Conservation (phyloP, 352 stramenopile genomes). For the Pythium inflatum region DNA sequence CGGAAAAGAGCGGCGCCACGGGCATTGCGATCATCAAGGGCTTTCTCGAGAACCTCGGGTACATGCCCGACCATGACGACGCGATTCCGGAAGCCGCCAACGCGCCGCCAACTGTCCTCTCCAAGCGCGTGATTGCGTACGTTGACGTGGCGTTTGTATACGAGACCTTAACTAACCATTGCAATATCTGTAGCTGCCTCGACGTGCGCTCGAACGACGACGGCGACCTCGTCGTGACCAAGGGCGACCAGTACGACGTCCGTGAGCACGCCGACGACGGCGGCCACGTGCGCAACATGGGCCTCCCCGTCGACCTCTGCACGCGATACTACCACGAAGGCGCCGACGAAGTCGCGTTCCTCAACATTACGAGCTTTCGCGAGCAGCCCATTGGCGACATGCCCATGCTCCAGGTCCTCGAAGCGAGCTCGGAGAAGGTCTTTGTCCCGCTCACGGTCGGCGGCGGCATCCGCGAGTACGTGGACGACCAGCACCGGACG, state of each 20-base stretch:
- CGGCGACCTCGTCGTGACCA: slow-evolving; percentile 98
- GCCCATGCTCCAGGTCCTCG: slow-evolving; percentile 96
- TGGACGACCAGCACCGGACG: slow-evolving; percentile 83
- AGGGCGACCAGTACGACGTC: slow-evolving; percentile 99
- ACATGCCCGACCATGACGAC: slow-evolving; percentile 53
- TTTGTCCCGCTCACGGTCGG: slow-evolving; percentile 98
- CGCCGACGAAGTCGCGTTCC: slow-evolving; percentile 97
- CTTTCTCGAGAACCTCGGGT: slow-evolving; percentile 87
- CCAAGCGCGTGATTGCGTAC: slow-evolving; percentile 95
- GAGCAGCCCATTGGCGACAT: slow-evolving; percentile 96
- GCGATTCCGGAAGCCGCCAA: slow-evolving; percentile 36
- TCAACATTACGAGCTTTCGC: slow-evolving; percentile 99
- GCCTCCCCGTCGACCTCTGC: slow-evolving; percentile 96
- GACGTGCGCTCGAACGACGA: slow-evolving; percentile 97
- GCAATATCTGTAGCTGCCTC: slow-evolving; percentile 73
- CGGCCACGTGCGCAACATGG: slow-evolving; percentile 96
- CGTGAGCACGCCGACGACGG: slow-evolving; percentile 79
- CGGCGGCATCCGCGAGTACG: slow-evolving; percentile 97
- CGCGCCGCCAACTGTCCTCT: slow-evolving; percentile 73
- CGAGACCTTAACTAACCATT: background rate
- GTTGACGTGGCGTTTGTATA: slow-evolving; percentile 31
- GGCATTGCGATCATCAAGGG: slow-evolving; percentile 92
- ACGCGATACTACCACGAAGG: slow-evolving; percentile 96
- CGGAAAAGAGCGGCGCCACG: slow-evolving; percentile 95
- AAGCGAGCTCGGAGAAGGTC: slow-evolving; percentile 93